A percentile compares a stretch with the other conserved stretches of the same genome.
phyloP scores from a whole-genome alignment of 371 early-diverging fungal species.

The Mucor saturninus region DNA sequence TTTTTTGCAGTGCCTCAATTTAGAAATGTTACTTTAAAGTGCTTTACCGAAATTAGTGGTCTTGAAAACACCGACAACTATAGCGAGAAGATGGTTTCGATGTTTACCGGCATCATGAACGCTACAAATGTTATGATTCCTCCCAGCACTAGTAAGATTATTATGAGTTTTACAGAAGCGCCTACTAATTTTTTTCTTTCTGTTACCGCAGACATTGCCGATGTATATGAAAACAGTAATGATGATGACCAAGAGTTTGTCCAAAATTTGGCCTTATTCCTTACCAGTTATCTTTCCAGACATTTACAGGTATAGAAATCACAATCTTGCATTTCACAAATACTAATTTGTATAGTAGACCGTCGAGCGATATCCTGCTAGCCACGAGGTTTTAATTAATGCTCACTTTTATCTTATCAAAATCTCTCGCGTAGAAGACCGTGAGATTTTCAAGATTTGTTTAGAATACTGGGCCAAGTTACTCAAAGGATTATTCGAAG shows the following conservation, averaged over 20 bases:
- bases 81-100: constrained; percentile 78
- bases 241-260: constrained; percentile 89
- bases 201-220: constrained; percentile 36
- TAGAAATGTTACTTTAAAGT: constrained; percentile 93
- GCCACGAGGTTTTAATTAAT: constrained; percentile 71
- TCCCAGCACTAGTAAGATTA: constrained; percentile 40
- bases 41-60: constrained; percentile 92
- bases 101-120: constrained; percentile 82
- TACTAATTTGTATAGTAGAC: constrained; percentile 5
- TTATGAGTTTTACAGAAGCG: neutral
- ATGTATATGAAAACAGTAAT: constrained; percentile 80
- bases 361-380: constrained; percentile 60
- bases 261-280: constrained; percentile 58
- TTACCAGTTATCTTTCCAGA: constrained; percentile 81
- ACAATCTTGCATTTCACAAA: neutral
- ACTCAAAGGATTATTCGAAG: constrained; percentile 87
- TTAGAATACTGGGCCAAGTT: constrained; percentile 96
- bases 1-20: constrained; percentile 86
- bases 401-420: constrained; percentile 91
- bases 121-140: constrained; percentile 76
- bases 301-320: constrained; percentile 76
- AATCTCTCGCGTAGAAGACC: constrained; percentile 91
- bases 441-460: constrained; percentile 97
- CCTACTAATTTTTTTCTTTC: neutral
- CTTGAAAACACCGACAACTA: constrained; percentile 79